Evolutionary conservation across 2,329 filamentous ascomycete species (phyloP).

Genomic region (Cladosporium velox): DNA sequence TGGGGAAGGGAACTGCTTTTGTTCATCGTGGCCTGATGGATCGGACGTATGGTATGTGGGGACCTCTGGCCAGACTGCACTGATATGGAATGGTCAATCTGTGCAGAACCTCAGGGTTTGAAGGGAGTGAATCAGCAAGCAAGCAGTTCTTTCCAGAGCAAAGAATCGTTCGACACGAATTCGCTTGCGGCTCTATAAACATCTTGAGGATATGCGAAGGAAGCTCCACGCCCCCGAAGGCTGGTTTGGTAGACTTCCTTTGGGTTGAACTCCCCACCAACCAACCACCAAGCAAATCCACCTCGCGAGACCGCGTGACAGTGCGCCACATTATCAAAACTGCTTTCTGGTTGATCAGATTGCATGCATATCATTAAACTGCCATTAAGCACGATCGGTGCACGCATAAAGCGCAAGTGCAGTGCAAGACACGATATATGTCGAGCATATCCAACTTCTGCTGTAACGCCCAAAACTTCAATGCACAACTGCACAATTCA

Average conservation of each 20-base stretch:
- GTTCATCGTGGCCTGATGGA: not conserved
- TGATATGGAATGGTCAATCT: too few species aligned
- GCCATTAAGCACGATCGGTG: not conserved
- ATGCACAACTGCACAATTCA: not conserved
- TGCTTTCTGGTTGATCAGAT: not conserved
- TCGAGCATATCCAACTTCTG: not conserved
- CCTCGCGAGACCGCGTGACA: not conserved
- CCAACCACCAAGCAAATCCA: too few species aligned
- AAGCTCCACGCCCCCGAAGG: not conserved
- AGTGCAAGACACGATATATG: not conserved
- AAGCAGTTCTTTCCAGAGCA: not conserved
- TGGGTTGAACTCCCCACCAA: too few species aligned
- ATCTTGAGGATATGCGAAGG: not conserved
- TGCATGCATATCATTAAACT: too few species aligned
- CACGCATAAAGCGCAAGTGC: not conserved
- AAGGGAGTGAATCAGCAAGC: not conserved
- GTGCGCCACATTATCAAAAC: too few species aligned
- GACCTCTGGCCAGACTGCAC: too few species aligned
- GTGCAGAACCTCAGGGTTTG: too few species aligned
- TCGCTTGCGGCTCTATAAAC: not conserved
- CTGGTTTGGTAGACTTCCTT: not conserved
- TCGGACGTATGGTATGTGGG: too few species aligned
- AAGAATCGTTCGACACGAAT: not conserved
- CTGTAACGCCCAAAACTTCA: not conserved
- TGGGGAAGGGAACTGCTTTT: not conserved